Percentiles rank a stretch among this genome's conserved stretches.
Conservation (phyloP, 2,329 filamentous ascomycete species). For the Pseudogymnoascus sp. region DNA sequence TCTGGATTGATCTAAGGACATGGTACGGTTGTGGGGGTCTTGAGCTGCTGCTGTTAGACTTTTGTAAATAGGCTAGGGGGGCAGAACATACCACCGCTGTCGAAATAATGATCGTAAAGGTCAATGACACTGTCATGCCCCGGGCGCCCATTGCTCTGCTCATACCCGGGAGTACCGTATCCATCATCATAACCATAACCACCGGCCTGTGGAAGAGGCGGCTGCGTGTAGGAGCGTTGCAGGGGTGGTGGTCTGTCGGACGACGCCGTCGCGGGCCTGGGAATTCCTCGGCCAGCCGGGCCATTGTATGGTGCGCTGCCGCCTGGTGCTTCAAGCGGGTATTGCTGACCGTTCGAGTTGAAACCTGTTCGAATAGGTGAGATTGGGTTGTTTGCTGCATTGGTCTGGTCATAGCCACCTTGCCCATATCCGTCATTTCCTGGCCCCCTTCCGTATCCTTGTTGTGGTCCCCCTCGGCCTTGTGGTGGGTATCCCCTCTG, state of each 20-base stretch:
- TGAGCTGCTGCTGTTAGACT: not conserved
- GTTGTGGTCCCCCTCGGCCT: conserved; percentile 14
- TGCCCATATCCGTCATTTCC: conserved; percentile 17
- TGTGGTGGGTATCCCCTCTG: conserved; percentile 20
- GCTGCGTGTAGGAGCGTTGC: conserved; percentile 9
- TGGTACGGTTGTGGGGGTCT: not conserved
- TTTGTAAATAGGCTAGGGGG: not conserved
- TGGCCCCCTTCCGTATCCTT: conserved; percentile 21
- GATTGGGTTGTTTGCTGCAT: conserved; percentile 14
- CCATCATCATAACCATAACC: conserved; percentile 5
- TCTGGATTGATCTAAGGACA: not conserved
- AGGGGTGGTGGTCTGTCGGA: conserved; percentile 17
- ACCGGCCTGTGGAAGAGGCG: conserved; percentile 12
- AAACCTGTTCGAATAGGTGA: conserved; percentile 20
- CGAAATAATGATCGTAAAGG: conserved; percentile 48
- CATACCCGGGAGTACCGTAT: conserved; percentile 16
- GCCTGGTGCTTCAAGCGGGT: conserved; percentile 18
- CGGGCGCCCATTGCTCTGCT: conserved; percentile 31
- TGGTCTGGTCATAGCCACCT: conserved; percentile 1
- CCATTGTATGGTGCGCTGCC: conserved; percentile 39
- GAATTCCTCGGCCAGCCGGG: conserved; percentile 36
- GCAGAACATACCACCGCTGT: conserved; percentile 18
- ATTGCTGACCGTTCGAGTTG: conserved; percentile 17
- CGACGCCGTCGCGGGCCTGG: conserved; percentile 45
- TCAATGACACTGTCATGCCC: conserved; percentile 37